Evolutionary conservation across 768 basidiomycete genomes (phyloP).

Genomic region (Mycena pura): DNA sequence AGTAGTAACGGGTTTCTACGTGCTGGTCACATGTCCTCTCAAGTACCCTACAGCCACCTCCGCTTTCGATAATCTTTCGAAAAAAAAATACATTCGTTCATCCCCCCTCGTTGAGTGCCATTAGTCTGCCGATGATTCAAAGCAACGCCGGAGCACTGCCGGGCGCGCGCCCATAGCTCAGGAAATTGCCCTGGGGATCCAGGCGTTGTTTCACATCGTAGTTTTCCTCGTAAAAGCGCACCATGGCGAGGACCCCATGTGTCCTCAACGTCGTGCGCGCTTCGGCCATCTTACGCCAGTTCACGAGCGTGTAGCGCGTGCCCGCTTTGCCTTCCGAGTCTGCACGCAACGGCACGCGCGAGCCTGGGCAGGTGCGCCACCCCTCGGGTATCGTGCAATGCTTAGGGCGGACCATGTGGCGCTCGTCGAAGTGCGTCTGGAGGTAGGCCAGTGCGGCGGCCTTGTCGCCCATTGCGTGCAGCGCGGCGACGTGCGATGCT

Average conservation of each 20-base stretch:
- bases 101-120: no score
- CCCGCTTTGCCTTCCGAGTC: background rate
- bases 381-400: background rate
- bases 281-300: background rate
- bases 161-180: slow-evolving; percentile 1
- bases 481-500: background rate
- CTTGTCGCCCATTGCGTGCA: background rate
- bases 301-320: background rate
- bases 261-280: background rate
- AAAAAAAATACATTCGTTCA: no score
- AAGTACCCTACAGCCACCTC: no score
- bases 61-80: no score
- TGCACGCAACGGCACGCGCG: background rate
- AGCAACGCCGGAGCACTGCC: no score
- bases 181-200: background rate
- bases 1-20: no score
- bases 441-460: background rate
- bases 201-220: background rate
- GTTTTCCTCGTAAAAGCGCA: background rate
- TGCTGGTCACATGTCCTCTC: no score
- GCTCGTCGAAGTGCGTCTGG: background rate
- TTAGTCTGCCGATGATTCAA: no score
- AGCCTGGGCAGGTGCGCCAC: no score
- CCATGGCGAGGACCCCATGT: background rate
- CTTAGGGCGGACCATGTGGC: background rate